Conservation (phyloP, 129 eudicot genomes). For the Centella asiatica region DNA sequence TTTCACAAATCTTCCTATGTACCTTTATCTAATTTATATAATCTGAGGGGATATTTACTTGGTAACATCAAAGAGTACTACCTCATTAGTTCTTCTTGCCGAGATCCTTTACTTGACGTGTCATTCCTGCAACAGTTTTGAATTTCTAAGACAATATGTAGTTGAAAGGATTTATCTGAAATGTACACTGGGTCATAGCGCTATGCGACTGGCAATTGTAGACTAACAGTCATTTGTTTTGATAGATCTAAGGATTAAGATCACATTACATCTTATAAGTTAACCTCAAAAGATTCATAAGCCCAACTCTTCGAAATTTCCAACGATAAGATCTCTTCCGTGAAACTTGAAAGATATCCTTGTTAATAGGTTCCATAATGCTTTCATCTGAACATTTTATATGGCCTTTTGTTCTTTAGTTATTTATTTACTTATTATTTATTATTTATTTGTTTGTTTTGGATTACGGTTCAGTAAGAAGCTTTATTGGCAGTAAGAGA, state of each 20-base stretch:
- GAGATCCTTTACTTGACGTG: conserved; percentile 30
- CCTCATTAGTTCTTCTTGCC: conserved; percentile 82
- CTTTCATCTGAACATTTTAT: too few relatives aligned
- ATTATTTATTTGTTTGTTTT: too few relatives aligned
- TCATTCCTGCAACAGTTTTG: conserved; percentile 34
- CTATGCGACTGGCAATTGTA: background rate
- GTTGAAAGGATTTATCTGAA: conserved; percentile 5
- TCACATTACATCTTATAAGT: background rate
- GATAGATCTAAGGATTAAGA: too few relatives aligned
- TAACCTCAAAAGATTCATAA: background rate
- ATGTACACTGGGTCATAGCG: background rate
- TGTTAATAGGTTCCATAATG: too few relatives aligned
- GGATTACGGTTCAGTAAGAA: too few relatives aligned
- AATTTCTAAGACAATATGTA: conserved; percentile 8
- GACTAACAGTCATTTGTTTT: background rate
- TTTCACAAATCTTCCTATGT: background rate
- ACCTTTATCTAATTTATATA: background rate
- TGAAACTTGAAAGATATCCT: background rate
- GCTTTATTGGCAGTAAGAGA: background rate
- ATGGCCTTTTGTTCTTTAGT: too few relatives aligned
- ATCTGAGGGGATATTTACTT: background rate
- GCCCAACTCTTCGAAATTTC: background rate
- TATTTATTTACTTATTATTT: too few relatives aligned
- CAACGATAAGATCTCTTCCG: background rate
- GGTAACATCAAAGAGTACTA: conserved; percentile 11